These are phyloP conservation scores for Solanum boliviense DNA, from an alignment of 257 asterid genomes.

Conservation along the genomic window DNA sequence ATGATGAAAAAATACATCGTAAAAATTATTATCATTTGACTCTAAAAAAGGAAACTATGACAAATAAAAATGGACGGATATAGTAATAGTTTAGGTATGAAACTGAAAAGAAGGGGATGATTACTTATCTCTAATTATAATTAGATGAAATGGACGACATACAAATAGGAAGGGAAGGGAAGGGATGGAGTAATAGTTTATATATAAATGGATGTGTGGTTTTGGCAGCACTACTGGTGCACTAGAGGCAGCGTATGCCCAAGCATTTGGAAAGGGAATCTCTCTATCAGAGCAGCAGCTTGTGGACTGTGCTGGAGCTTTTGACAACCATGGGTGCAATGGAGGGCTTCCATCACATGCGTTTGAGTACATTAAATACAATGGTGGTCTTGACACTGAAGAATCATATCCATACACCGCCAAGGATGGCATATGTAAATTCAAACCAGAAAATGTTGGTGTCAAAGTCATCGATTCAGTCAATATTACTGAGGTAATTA, in stretches of 20 bases:
- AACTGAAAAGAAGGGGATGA: too few relatives aligned
- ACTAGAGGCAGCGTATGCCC: constrained; percentile 86
- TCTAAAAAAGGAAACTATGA: too few relatives aligned
- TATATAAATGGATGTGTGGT: neutral
- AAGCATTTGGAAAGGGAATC: constrained; percentile 60
- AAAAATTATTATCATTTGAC: too few relatives aligned
- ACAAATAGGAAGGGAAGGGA: too few relatives aligned
- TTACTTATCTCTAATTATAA: too few relatives aligned
- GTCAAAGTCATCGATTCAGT: constrained; percentile 59
- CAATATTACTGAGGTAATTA: constrained; percentile 68
- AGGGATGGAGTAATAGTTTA: too few relatives aligned
- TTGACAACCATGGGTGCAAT: constrained; percentile 83
- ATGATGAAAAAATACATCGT: too few relatives aligned
- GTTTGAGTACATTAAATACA: constrained; percentile 82
- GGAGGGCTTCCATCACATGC: constrained; percentile 98
- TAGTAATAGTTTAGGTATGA: too few relatives aligned
- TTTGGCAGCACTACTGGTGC: constrained; percentile 87
- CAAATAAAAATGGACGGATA: too few relatives aligned
- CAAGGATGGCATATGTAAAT: constrained; percentile 56
- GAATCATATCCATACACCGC: constrained; percentile 77
- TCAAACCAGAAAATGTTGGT: constrained; percentile 50
- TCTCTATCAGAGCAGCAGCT: constrained; percentile 97
- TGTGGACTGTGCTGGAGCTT: constrained; percentile 91
- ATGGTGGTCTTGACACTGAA: constrained; percentile 85
- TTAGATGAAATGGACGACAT: too few relatives aligned